phyloP scores from a whole-genome alignment of 83 land plant species.

The Diphasiastrum complanatum region DNA sequence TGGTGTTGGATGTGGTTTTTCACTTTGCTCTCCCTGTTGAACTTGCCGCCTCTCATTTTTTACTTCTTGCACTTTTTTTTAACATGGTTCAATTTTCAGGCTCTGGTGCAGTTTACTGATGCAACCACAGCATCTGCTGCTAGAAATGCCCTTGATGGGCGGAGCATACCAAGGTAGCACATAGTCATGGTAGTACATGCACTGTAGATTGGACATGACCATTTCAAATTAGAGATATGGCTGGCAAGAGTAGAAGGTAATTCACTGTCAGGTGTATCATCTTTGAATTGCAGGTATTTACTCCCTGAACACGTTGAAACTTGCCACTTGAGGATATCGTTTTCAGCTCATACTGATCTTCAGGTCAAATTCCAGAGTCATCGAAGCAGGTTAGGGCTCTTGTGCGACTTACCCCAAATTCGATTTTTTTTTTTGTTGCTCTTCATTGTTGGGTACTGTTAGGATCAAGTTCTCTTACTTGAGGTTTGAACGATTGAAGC shows the following conservation, averaged over 20 bases:
- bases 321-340: conserved; percentile 65
- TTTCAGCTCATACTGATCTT: conserved; percentile 83
- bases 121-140: conserved; percentile 74
- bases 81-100: conserved; percentile 32
- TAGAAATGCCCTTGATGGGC: conserved; percentile 68
- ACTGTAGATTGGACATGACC: too few relatives aligned
- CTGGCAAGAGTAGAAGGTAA: background rate
- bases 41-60: conserved; percentile 5
- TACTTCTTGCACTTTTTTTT: background rate
- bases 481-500: too few relatives aligned
- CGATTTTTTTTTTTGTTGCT: too few relatives aligned
- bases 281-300: conserved; percentile 45
- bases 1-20: too few relatives aligned
- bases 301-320: conserved; percentile 70
- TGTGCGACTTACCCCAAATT: too few relatives aligned
- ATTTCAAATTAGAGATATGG: background rate
- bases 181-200: background rate
- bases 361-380: conserved; percentile 88
- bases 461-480: too few relatives aligned
- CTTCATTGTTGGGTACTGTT: too few relatives aligned
- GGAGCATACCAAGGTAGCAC: conserved; percentile 79
- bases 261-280: background rate
- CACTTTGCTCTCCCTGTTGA: too few relatives aligned
- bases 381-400: conserved; percentile 98
- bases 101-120: conserved; percentile 80